Percentiles rank a stretch among this genome's conserved stretches.
Evolutionary conservation across 2,329 filamentous ascomycete species (phyloP).

Genomic region (Didymella glomerata): DNA sequence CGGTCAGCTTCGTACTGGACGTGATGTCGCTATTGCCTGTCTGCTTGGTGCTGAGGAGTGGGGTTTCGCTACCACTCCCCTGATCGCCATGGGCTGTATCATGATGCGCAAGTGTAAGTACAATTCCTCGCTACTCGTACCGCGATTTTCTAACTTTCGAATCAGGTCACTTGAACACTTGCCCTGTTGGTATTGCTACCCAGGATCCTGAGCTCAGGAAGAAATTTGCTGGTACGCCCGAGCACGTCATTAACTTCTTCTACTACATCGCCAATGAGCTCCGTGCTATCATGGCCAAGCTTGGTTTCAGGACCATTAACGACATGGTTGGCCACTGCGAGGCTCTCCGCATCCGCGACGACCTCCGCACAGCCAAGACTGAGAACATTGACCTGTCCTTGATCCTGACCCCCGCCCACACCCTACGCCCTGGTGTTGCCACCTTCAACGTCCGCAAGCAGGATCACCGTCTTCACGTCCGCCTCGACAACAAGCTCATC

Average conservation of each 20-base stretch:
- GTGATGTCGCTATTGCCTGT: slow-evolving; percentile 94
- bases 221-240: slow-evolving; percentile 92
- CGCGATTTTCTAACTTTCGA: slow-evolving; percentile 16
- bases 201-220: slow-evolving; percentile 93
- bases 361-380: slow-evolving; percentile 87
- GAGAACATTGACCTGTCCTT: slow-evolving; percentile 92
- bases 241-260: slow-evolving; percentile 99
- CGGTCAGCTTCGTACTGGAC: slow-evolving; percentile 89
- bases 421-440: slow-evolving; percentile 89
- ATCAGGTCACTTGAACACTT: slow-evolving; percentile 67
- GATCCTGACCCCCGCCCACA: slow-evolving; percentile 94
- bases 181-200: slow-evolving; percentile 93
- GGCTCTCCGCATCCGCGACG: slow-evolving; percentile 83
- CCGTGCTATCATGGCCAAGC: slow-evolving; percentile 93
- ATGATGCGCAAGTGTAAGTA: slow-evolving; percentile 81
- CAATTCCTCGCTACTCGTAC: not conserved
- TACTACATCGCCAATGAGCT: slow-evolving; percentile 98
- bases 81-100: slow-evolving; percentile 97
- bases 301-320: slow-evolving; percentile 94
- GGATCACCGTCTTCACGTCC: slow-evolving; percentile 90
- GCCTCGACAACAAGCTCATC: slow-evolving; percentile 96
- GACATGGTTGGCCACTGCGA: slow-evolving; percentile 97
- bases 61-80: slow-evolving; percentile 92
- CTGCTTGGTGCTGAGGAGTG: slow-evolving; percentile 97
- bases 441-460: slow-evolving; percentile 99